These are phyloP conservation scores for Globisporangium rhizosaccharum DNA, from an alignment of 352 stramenopile genomes.

Conservation along the genomic window DNA sequence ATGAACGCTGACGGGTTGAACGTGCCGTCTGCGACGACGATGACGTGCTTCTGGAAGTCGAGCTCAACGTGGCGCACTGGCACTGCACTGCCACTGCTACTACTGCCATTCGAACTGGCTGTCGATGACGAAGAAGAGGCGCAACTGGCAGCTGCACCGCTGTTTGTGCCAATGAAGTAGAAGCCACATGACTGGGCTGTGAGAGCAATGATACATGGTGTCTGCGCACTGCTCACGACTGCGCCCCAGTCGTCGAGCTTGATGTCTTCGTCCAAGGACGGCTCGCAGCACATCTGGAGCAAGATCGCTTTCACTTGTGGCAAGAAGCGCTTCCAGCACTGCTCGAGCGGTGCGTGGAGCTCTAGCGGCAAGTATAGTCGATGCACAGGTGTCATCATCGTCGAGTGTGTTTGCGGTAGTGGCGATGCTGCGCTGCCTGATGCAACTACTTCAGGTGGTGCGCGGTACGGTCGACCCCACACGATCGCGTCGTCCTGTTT, in stretches of 20 bases:
- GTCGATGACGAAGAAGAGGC: background rate
- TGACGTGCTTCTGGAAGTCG: constrained; percentile 38
- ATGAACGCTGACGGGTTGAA: constrained; percentile 43
- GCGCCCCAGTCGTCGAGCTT: constrained; percentile 39
- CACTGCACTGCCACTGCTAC: constrained; percentile 6
- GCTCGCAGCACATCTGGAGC: constrained; percentile 51
- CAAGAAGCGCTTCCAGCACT: constrained; percentile 53
- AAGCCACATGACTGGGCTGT: constrained; percentile 40
- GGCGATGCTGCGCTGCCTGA: background rate
- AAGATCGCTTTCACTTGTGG: constrained; percentile 54
- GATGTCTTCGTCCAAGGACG: constrained; percentile 36
- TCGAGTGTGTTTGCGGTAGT: constrained; percentile 19
- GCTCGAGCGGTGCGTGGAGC: constrained; percentile 31
- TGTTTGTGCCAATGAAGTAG: constrained; percentile 35
- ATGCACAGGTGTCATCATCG: constrained; percentile 41
- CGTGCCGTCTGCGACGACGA: constrained; percentile 44
- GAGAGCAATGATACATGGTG: constrained; percentile 33
- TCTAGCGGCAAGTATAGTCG: constrained; percentile 26
- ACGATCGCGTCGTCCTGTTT: constrained; percentile 31
- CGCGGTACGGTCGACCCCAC: constrained; percentile 18
- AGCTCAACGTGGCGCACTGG: constrained; percentile 59
- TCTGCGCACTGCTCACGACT: constrained; percentile 11
- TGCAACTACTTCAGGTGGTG: background rate
- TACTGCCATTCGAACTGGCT: background rate
- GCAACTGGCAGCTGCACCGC: background rate